phyloP scores from a whole-genome alignment of 2,329 filamentous ascomycete genomes.

The Zalaria obscura region DNA sequence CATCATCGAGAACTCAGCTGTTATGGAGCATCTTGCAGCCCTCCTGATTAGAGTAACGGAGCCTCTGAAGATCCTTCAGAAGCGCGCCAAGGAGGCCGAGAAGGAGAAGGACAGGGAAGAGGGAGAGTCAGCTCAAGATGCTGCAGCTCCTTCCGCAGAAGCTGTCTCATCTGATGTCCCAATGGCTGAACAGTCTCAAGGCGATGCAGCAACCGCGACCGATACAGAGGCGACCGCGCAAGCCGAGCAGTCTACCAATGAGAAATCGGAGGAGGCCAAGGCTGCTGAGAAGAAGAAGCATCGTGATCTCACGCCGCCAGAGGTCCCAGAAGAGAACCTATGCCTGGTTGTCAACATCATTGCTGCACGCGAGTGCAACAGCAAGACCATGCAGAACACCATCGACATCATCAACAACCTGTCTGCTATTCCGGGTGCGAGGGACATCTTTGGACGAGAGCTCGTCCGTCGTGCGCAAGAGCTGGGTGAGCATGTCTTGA shows the following conservation, averaged over 20 bases:
- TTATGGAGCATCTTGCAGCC: constrained; percentile 86
- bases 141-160: constrained; percentile 3
- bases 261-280: constrained; percentile 25
- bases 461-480: constrained; percentile 75
- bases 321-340: constrained; percentile 79
- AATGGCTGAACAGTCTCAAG: constrained; percentile 7
- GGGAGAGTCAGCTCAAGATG: constrained; percentile 11
- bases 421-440: constrained; percentile 80
- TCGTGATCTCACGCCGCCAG: constrained; percentile 58
- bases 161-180: constrained; percentile 6
- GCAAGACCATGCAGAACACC: constrained; percentile 95
- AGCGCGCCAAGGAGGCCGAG: constrained; percentile 63
- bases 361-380: constrained; percentile 88
- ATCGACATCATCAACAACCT: constrained; percentile 98
- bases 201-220: constrained; percentile 8
- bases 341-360: constrained; percentile 94
- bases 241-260: constrained; percentile 13
- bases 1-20: constrained; percentile 91
- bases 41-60: constrained; percentile 79
- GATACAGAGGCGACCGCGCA: constrained; percentile 6
- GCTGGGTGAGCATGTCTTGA: constrained; percentile 71
- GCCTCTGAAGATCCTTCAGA: constrained; percentile 68
- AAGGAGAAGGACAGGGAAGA: constrained; percentile 24
- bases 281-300: constrained; percentile 39
- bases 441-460: constrained; percentile 83